Base-by-base conservation (phyloP, 2,329 filamentous ascomycete species). In the Hypoxylon sp. region DNA sequence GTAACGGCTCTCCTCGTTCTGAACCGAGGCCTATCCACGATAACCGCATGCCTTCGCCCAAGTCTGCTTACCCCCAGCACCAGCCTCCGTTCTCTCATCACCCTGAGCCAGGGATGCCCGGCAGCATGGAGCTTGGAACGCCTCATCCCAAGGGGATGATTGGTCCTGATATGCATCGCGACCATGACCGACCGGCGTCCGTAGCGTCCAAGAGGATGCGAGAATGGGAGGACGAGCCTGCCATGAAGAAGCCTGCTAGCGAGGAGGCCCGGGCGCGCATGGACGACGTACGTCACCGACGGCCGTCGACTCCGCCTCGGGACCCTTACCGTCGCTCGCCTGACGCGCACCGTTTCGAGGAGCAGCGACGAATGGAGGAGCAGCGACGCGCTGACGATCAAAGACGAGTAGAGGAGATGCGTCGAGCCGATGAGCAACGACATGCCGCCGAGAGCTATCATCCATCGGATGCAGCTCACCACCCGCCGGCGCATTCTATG, bases 381-480 rank as follows among this genome's bases (percentile, higher is more conserved):
- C 75, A 81, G 43, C 75, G 78, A 33, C 75, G 79, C 3, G 74
- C 67, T 3, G 81, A 83, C 13, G 81, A 83, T 11, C 86, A 88
- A 68, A 86, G 89, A 45, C 86, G 88, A 31, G 71, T 70, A 2
- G 83, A 86, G 27, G 78, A 80, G 18, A 77, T 81, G 65, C 80
- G 83, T 31, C 77, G 82, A 23, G 74, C 73, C 4, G 84, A 87
- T 24, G 83, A 85, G 60, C 83, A 89, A 67, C 89, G 90, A 48
- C 87, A 90, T 52, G 84, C 83, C 26, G 88, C 87, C 62, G 90
- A 95, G 49, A 88, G 83, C 52, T 97, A 97, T 69, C 91, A 97
- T 73, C 92, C 94, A 3, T 97, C 93, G 0, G 92, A 97, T 74
- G 91, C 92, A 51, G 92, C 93, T 2, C 93, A 97, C 71, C 93